Evolutionary conservation across 768 basidiomycete genomes (phyloP).

Genomic region (Pulveroboletus sp.): DNA sequence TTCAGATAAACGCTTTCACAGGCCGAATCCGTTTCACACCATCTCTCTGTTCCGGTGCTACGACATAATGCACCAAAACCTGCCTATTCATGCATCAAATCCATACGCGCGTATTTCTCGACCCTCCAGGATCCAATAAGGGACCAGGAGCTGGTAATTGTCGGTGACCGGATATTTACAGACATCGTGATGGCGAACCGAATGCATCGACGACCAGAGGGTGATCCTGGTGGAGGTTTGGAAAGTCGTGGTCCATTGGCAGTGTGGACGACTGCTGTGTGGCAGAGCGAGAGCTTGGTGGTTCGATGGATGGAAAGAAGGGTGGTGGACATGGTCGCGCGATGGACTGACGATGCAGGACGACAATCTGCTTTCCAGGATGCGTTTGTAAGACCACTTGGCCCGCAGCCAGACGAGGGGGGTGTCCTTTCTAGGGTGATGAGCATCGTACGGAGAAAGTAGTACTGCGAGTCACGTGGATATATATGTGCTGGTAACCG

Average conservation of each 20-base stretch:
- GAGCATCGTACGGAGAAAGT: background rate
- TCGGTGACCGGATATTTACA: constrained; percentile 92
- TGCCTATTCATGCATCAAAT: constrained; percentile 64
- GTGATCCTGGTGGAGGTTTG: constrained; percentile 5
- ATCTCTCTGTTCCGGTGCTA: constrained; percentile 79
- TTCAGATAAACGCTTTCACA: constrained; percentile 28
- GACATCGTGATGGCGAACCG: constrained; percentile 85
- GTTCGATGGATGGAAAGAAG: constrained; percentile 58
- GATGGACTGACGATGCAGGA: constrained; percentile 26
- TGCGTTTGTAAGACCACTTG: background rate
- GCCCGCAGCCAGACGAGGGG: background rate
- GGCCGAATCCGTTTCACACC: constrained; percentile 81
- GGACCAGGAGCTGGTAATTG: constrained; percentile 66
- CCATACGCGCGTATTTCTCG: constrained; percentile 73
- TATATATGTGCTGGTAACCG: background rate
- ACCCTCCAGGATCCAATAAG: constrained; percentile 51
- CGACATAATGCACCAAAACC: constrained; percentile 77
- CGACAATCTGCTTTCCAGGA: background rate
- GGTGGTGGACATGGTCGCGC: constrained; percentile 43
- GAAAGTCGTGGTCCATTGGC: constrained; percentile 48
- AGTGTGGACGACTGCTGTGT: constrained; percentile 67
- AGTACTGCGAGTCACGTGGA: constrained; percentile 1
- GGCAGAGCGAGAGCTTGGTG: constrained; percentile 57
- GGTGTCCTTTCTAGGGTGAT: background rate
- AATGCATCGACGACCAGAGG: constrained; percentile 32